A percentile compares a stretch with the other conserved stretches of the same genome.
Evolutionary conservation across 441 rosid species (phyloP).

Genomic region (Pelargonium exstipulatum): DNA sequence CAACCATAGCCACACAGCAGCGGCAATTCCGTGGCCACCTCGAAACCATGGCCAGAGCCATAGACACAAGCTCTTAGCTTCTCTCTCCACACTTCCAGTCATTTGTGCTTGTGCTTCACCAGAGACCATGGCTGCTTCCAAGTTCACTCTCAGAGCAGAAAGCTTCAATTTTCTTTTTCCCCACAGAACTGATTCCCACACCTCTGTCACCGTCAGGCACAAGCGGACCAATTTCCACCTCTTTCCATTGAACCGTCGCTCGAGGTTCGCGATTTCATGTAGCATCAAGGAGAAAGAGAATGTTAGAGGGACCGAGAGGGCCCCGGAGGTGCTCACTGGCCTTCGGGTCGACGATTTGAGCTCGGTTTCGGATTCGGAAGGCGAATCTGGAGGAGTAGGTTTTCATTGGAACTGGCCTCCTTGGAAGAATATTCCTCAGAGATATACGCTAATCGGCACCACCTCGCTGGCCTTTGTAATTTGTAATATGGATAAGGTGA

Average conservation of each 20-base stretch:
- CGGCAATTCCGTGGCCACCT: not conserved
- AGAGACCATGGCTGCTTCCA: not conserved
- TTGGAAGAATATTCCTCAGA: slow-evolving; percentile 63
- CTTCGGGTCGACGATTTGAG: slow-evolving; percentile 5
- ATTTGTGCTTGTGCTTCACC: not conserved
- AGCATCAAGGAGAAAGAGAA: slow-evolving; percentile 4
- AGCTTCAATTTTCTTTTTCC: not conserved
- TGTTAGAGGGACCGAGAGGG: not conserved
- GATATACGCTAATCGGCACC: slow-evolving; percentile 79
- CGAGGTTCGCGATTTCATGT: not conserved
- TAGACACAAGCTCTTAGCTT: not conserved
- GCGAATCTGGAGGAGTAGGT: slow-evolving; percentile 31
- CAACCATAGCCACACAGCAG: not conserved
- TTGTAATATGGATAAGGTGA: slow-evolving; percentile 95
- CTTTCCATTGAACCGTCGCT: not conserved
- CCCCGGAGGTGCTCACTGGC: slow-evolving; percentile 1
- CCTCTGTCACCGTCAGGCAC: not conserved
- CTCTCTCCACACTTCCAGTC: not conserved
- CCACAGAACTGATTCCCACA: not conserved
- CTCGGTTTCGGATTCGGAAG: slow-evolving; percentile 21
- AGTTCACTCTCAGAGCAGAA: not conserved
- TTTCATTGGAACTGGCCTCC: slow-evolving; percentile 64
- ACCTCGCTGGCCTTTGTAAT: slow-evolving; percentile 88
- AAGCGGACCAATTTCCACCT: not conserved
- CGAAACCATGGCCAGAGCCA: not conserved